Conservation (phyloP, 495 filamentous ascomycete species). For the Talaromyces proteolyticus region DNA sequence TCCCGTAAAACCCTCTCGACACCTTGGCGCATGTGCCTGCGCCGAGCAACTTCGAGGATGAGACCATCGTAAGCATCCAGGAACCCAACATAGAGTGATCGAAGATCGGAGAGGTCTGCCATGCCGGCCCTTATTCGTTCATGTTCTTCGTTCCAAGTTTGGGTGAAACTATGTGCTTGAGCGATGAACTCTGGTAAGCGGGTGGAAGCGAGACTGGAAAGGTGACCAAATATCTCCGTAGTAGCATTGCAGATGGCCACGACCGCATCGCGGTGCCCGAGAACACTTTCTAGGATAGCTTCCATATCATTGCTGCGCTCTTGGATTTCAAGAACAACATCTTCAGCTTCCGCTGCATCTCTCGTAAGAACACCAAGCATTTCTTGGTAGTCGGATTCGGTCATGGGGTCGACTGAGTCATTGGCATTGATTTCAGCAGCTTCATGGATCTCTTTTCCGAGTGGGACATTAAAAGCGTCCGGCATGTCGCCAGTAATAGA, state of each 20-base stretch:
- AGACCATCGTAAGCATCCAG: slow-evolving; percentile 76
- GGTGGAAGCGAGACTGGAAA: slow-evolving; percentile 59
- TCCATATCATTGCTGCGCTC: slow-evolving; percentile 76
- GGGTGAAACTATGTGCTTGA: slow-evolving; percentile 63
- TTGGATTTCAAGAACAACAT: slow-evolving; percentile 80
- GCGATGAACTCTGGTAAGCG: slow-evolving; percentile 63
- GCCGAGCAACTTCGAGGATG: slow-evolving; percentile 72
- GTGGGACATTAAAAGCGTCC: slow-evolving; percentile 39
- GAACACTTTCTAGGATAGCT: slow-evolving; percentile 42
- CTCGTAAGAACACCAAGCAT: slow-evolving; percentile 78
- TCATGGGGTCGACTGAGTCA: slow-evolving; percentile 61
- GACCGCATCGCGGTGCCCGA: slow-evolving; percentile 45
- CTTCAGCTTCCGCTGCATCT: slow-evolving; percentile 82
- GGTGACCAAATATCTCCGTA: slow-evolving; percentile 53
- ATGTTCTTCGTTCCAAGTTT: slow-evolving; percentile 71
- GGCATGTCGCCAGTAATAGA: slow-evolving; percentile 55
- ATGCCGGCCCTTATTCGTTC: slow-evolving; percentile 60
- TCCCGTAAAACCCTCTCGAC: slow-evolving; percentile 70
- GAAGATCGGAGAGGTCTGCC: slow-evolving; percentile 65
- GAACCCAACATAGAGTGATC: slow-evolving; percentile 78
- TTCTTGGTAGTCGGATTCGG: slow-evolving; percentile 68
- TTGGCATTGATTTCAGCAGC: slow-evolving; percentile 48
- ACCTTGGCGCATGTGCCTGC: slow-evolving; percentile 62
- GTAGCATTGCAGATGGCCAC: slow-evolving; percentile 46
- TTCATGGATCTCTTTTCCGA: slow-evolving; percentile 53